Base-by-base conservation (phyloP, 2,329 filamentous ascomycete species). In the Tolypocladium nubicola region DNA sequence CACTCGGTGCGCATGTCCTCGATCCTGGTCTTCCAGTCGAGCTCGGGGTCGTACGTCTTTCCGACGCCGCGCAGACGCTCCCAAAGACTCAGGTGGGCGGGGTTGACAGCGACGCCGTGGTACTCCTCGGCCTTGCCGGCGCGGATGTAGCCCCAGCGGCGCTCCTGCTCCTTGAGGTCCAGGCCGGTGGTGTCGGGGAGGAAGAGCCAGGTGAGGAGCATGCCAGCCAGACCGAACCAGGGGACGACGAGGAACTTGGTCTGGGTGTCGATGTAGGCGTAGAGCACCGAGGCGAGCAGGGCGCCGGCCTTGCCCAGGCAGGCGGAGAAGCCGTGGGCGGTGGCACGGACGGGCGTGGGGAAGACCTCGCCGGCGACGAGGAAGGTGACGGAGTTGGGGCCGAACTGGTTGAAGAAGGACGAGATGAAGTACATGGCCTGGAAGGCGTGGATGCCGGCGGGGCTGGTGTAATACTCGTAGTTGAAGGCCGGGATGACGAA, bases 401-500 rank as follows among this genome's bases (percentile, higher is more conserved):
- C 93, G 68, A 97, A 97, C 72, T 97, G 93, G 81, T 97, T 97
- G 86, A 97, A 97, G 80, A 97, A 97, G 30, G 90, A 96, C 9
- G 90, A 96, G 65, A 97, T 73, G 77, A 96, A 97, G 81, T 97
- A 97, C 90, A 97, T 96, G 69, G 92, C 85, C 78, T 97, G 92
- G 86, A 97, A 97, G n/a, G 81, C 78, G 68, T 90, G 85, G 71
- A 97, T 87, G 66, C 90, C 84, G 7, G 78, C 77, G 1, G 80
- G 76, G 54, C 78, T 79, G 23, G 83, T 90, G 78, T 91, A 97
- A 82, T 94, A 91, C 0, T 89, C 71, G 77, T 86, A 96, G 69
- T 90, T 79, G 81, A 96, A 96, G 52, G 88, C 92, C 1, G 93
- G 93, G 47, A 97, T 82, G 69, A 96, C 80, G 75, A 97, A 97